Percentiles rank a stretch among this genome's conserved stretches.
Conservation (phyloP, 2,329 filamentous ascomycete species). For the Paecilomyces formosus region DNA sequence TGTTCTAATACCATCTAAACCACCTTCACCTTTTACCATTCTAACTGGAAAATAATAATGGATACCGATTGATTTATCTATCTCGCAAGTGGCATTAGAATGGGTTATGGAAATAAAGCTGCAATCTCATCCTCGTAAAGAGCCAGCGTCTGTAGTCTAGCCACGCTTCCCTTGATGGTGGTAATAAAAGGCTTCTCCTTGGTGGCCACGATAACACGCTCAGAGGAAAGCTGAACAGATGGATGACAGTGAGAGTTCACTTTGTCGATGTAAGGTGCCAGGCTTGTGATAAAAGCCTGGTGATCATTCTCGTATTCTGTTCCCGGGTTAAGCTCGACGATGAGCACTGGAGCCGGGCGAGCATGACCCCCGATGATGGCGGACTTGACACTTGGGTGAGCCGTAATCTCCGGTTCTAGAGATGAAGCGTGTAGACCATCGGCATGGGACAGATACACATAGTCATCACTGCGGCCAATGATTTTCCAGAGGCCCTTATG, state of each 20-base stretch:
- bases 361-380: conserved; percentile 16
- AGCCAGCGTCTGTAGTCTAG: conserved; percentile 7
- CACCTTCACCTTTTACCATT: no score
- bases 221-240: conserved; percentile 9
- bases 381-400: conserved; percentile 11
- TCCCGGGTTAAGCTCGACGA: conserved; percentile 10
- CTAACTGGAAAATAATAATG: neutral
- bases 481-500: conserved; percentile 15
- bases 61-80: neutral
- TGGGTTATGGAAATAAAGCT: neutral
- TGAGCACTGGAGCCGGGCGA: conserved; percentile 10
- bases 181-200: conserved; percentile 12
- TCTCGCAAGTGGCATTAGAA: neutral
- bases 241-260: conserved; percentile 12
- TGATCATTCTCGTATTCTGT: neutral
- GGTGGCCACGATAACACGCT: conserved; percentile 10
- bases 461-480: conserved; percentile 14
- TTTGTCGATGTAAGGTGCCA: conserved; percentile 11
- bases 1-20: no score
- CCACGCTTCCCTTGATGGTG: conserved; percentile 13
- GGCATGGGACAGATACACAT: conserved; percentile 9
- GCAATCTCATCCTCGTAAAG: conserved; percentile 2
- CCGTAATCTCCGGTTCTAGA: conserved; percentile 15
- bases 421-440: conserved; percentile 15
- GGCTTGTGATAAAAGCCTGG: neutral